Base-by-base conservation (phyloP, 2,329 filamentous ascomycete genomes). In the Lanzia echinophila region DNA sequence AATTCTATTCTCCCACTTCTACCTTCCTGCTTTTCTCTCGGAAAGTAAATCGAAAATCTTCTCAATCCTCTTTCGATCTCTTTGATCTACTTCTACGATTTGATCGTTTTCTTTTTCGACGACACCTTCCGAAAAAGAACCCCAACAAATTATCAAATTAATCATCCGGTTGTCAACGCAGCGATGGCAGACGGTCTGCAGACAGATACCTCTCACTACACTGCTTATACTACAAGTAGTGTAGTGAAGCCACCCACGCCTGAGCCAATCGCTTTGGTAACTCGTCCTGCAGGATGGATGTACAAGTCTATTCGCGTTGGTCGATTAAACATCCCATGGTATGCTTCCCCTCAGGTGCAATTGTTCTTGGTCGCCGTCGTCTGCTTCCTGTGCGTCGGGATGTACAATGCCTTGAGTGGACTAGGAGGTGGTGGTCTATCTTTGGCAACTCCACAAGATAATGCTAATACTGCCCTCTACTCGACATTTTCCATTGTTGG, bases 281-380 rank as follows among this genome's bases (percentile, higher is more conserved):
- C 32, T 36, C 24, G 20, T 24, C 50, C 50, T 8, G 11, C 41
- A 39, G 50, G 50, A 52, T 52, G 50, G 50, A 38, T 52, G 6
- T 52, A 52, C 22, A 52, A 52, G 13, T 44, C 22, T 3, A 2
- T 39, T 13, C 41, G 42, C 11, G 15, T 52, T 52, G 76, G 77
- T 15, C 72, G 73, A 53, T 70, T 71, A 55, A 76, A 78, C 60
- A 55, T 86, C 6, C 75, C 76, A 1, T 87, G 82, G 75, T 90
- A 86, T 67, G 86, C 86, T n/a, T 88, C 86, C 53, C 87, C 87
- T 11, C 79, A 83, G 64, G 71, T 83, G 43, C 86, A 90, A 71
- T 76, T 90, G 31, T 63, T 86, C 58, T 77, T 89, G 74, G 84
- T 90, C 51, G 76, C 82, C 22, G 73, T 85, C 55, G 82, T 86